phyloP scores from a whole-genome alignment of 352 stramenopile genomes.

The Saprolegnia parasitica region DNA sequence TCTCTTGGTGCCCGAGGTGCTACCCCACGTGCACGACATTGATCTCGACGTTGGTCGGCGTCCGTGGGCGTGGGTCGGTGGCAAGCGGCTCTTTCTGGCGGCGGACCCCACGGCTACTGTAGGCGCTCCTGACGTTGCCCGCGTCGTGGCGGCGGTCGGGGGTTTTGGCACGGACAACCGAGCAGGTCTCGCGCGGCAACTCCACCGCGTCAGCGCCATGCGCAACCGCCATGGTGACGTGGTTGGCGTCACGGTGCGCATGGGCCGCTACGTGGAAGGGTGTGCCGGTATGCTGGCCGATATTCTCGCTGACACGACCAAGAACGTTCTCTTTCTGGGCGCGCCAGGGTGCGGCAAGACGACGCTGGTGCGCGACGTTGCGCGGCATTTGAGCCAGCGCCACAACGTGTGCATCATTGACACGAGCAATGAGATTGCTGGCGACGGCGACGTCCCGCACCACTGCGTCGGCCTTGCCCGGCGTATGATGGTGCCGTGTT shows the following conservation, averaged over 20 bases:
- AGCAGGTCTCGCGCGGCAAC: conserved; percentile 53
- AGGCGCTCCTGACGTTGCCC: conserved; percentile 41
- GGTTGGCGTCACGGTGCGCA: conserved; percentile 62
- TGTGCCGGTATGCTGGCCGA: conserved; percentile 59
- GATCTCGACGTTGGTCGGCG: conserved; percentile 38
- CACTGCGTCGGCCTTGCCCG: conserved; percentile 35
- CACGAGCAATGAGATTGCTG: conserved; percentile 86
- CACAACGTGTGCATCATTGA: conserved; percentile 84
- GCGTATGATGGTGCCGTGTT: conserved; percentile 33
- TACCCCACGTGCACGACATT: conserved; percentile 36
- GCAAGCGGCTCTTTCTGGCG: neutral
- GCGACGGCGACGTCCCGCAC: conserved; percentile 78
- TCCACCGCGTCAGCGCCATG: conserved; percentile 82
- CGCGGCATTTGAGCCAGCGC: conserved; percentile 47
- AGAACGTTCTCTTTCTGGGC: conserved; percentile 58
- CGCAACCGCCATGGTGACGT: conserved; percentile 47
- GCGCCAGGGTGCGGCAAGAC: conserved; percentile 75
- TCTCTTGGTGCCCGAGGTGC: neutral
- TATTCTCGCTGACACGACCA: conserved; percentile 46
- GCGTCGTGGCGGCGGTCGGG: conserved; percentile 42
- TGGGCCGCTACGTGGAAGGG: conserved; percentile 59
- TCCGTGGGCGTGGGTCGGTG: conserved; percentile 35
- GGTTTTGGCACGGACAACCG: conserved; percentile 77
- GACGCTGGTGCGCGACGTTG: conserved; percentile 79
- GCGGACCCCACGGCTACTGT: conserved; percentile 32